Base-by-base conservation (phyloP, 1,284 basidiomycete genomes). In the Irpex sp. region DNA sequence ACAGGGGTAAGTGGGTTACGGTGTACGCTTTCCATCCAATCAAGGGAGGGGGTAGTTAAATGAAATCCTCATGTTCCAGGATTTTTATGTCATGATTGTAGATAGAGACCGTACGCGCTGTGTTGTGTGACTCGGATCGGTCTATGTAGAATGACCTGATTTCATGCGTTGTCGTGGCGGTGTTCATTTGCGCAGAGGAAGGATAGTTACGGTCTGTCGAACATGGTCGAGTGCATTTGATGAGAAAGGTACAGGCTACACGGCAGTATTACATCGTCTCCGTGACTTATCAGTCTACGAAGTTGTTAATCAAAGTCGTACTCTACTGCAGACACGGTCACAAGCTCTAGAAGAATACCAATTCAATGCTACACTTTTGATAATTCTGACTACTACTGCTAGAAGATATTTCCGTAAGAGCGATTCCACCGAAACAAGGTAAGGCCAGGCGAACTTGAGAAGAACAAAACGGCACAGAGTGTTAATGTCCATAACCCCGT, bases 31-130 rank as follows among this genome's bases (percentile, higher is more conserved):
- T 19, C n/a, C 34, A 9, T 58, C 38, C 36, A 58, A 58, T 58
- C 57, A 58, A 44, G 34, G 21, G 19, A 11, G 31, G 8, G 5
- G n/a, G 55, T 40, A 9, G 13, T 44, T 19, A 51, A 51, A 58
- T 58, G 57, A 58, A 58, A 38, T 11, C 57, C 57, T 38, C 57
- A 44, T 58, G 57, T 58, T 58, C 34, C 21, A 15, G 15, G 17
- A n/a, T 51, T 44, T 58, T 58, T 19, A 40, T 44, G 57, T 58
- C 57, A 48, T 58, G 11, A 26, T 13, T n/a, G 21, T 13, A 26
- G 49, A 51, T 51, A 56, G 34, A 11, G 13, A 13, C 21, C 54
- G 54, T 56, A 34, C 21, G 34, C 26, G 13, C 19, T 17, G 54
- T 44, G 49, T 15, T n/a, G 49, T 51, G 17, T 51, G 49, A 21